A percentile compares a stretch with the other conserved stretches of the same genome.
These are phyloP conservation scores for Metarhizium guizhouense DNA, from an alignment of 2,329 filamentous ascomycete genomes.

Conservation along the genomic window DNA sequence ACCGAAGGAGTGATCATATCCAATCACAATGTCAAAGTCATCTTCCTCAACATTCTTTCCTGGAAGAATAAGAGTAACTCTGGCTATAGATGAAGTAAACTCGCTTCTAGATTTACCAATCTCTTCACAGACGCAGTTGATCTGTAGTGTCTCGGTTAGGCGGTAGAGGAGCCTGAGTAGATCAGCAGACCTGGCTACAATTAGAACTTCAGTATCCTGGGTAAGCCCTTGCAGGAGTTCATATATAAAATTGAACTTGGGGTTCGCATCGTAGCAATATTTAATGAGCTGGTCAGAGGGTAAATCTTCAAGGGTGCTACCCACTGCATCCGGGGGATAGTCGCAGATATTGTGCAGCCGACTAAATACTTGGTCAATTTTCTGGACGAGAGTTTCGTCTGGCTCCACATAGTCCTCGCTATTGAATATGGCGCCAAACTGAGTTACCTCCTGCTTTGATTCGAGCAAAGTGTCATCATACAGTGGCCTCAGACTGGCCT, in stretches of 20 bases:
- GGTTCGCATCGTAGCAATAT: constrained; percentile 46
- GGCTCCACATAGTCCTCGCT: constrained; percentile 30
- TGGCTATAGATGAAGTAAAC: constrained; percentile 25
- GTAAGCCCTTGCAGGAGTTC: constrained; percentile 41
- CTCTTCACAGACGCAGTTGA: constrained; percentile 25
- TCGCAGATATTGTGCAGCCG: constrained; percentile 47
- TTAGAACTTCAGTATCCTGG: constrained; percentile 38
- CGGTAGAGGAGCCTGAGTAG: constrained; percentile 43
- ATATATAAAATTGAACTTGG: constrained; percentile 51
- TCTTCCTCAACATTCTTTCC: constrained; percentile 27
- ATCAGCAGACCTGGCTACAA: constrained; percentile 41
- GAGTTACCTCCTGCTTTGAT: constrained; percentile 32
- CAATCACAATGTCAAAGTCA: constrained; percentile 41
- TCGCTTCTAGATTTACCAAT: constrained; percentile 15
- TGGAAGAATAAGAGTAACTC: constrained; percentile 34
- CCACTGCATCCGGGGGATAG: constrained; percentile 42
- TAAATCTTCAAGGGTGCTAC: constrained; percentile 30
- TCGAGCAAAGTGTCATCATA: constrained; percentile 42
- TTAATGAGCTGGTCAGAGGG: constrained; percentile 36
- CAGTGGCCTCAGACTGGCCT: constrained; percentile 39
- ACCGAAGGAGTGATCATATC: constrained; percentile 43
- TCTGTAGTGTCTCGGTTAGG: constrained; percentile 31
- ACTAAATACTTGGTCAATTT: constrained; percentile 42
- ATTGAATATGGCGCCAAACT: constrained; percentile 35
- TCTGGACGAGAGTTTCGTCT: constrained; percentile 28